Base-by-base conservation (phyloP, 805 yeast species). In the Candida glaebosa region DNA sequence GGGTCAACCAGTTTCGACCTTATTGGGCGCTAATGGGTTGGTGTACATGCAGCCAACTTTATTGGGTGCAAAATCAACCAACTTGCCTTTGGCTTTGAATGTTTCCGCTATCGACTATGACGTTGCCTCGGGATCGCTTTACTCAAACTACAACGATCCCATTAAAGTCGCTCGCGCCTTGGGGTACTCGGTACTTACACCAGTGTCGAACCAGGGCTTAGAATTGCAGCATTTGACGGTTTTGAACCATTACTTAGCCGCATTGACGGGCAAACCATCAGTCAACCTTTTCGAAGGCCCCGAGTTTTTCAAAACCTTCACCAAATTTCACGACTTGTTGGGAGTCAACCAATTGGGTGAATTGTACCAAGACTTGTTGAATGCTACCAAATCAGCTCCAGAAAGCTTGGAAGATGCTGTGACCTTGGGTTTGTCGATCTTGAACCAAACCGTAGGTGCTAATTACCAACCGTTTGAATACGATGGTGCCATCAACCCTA, bases 221-320 rank as follows among this genome's bases (percentile, higher is more conserved):
- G 95, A 87, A 59, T 76, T 81, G 40, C 91, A 86, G 63, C 79
- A 78, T 47, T 69, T 81, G 40, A 59, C 95, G 17, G 63, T 84
- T 31, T 70, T 87, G 51, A 74, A 88, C 37, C 69, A 81, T 33
- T 83, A 76, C 39, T 65, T 83, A 49, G 82, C 90, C 16, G 49
- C 59, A 3, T 52, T 62, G 40, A 61, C 65, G 22, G 70, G 76
- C 24, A 63, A 65, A 19, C 85, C 95, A 3, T 73, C 83, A 10
- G 58, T 88, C 42, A 82, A 86, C 61, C 70, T 87, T 47, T 87
- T 83, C 58, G 96, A 90, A 60, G 97, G 96, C 25, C 71, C 85
- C 10, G 74, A 80, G 39, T 81, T 78, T 43, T 57, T 77, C 44
- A 78, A 76, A 47, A 73, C 76, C 40, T 71, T 63, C 59, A 66